Evolutionary conservation across 2,329 filamentous ascomycete species (phyloP), one percentile per base, ranked within the genome.

Genomic region (Penicillium hesseltinei): DNA sequence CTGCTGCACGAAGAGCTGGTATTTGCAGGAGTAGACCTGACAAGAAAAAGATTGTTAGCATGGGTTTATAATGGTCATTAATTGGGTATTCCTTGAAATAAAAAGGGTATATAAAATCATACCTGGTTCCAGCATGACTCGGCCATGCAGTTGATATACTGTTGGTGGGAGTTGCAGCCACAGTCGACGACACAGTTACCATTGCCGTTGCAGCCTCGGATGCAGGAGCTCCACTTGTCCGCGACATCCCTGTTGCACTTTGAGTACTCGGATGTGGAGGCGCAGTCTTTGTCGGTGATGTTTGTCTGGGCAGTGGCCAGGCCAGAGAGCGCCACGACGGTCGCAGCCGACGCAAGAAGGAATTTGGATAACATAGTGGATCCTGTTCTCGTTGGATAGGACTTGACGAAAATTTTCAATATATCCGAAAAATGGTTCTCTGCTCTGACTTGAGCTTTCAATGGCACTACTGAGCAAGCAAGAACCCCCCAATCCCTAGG

Each of bases 81-180:
- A 13, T 0, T 6, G 5, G 4, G 10, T 45, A 15, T 27, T 1
- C 11, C 5, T 13, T 31, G 31, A 13, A 3, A 33, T 33, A 13
- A 33, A 33, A 17, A 2, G 8, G 4, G 33, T 17, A 38, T 38
- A 44, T 43, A 21, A 13, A 23, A 11, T 13, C 53, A n/a, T 62
- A 72, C 69, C 56, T 71, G 67, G 56, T 77, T 77, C 74, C 74
- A 77, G 64, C 73, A 77, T 23, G 65, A 63, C 27, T 71, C 61
- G 2, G 73, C 69, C 66, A 75, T 75, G 66, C 74, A 75, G 54
- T 76, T 74, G 57, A 72, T 65, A 61, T 69, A 69, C 42, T 64
- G 44, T 42, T 66, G 64, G 49, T 68, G 64, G 2, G 62, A 60
- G 23, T 59, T 59, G 46, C 66, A 68, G 15, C 65, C 65, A 38